A percentile compares a stretch with the other conserved stretches of the same genome.
phyloP scores from a whole-genome alignment of 2,329 filamentous ascomycete species.

The Coniochaeta sp. region DNA sequence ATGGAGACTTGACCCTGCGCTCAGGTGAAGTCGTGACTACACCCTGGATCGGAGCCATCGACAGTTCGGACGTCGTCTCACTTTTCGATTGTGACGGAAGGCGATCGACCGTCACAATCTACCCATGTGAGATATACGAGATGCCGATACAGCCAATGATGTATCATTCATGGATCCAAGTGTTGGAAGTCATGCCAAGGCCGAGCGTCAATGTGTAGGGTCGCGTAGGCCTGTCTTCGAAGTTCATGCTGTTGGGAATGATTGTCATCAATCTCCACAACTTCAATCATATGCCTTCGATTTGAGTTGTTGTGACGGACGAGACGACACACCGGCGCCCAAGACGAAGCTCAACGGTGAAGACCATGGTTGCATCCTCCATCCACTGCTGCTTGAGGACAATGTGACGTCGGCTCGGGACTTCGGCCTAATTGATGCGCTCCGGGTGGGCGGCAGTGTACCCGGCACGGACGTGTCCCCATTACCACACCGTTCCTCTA shows the following conservation, averaged over 20 bases:
- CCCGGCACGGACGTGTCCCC: background rate
- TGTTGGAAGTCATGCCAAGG: background rate
- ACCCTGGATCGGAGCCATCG: no score
- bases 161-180: background rate
- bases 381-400: background rate
- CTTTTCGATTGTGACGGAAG: background rate
- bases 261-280: background rate
- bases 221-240: background rate
- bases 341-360: background rate
- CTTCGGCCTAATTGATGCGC: background rate
- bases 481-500: background rate
- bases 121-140: background rate
- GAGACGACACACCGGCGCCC: background rate
- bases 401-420: slow-evolving; percentile 1
- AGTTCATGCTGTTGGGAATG: background rate
- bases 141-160: no score
- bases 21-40: no score
- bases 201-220: background rate
- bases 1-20: no score
- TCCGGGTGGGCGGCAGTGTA: background rate
- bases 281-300: background rate
- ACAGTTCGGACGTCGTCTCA: background rate
- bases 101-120: background rate
- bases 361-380: background rate
- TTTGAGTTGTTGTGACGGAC: background rate